Evolutionary conservation across 805 yeast species (phyloP).

Genomic region (Ogataea dorogensis): DNA sequence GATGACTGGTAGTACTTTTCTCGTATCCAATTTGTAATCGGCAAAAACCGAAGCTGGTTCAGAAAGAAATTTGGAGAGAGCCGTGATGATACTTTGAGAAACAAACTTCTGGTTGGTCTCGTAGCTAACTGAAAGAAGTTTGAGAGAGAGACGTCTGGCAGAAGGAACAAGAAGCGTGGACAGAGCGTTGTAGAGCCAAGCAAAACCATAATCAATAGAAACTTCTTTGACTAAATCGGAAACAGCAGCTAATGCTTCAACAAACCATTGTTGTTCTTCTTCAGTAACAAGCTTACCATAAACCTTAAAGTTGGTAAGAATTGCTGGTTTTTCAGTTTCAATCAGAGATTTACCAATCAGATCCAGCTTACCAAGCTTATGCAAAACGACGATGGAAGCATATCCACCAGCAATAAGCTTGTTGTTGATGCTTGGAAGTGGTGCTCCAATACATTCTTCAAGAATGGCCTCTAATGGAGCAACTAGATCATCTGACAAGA

Average conservation of each 20-base stretch:
- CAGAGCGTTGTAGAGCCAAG: slow-evolving; percentile 47
- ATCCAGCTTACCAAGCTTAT: slow-evolving; percentile 26
- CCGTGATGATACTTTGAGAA: slow-evolving; percentile 43
- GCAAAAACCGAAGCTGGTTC: slow-evolving; percentile 16
- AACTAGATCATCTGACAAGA: slow-evolving; percentile 17
- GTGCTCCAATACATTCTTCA: slow-evolving; percentile 48
- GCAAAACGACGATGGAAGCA: slow-evolving; percentile 37
- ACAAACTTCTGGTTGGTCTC: slow-evolving; percentile 37
- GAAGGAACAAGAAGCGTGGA: slow-evolving; percentile 40
- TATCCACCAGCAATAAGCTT: slow-evolving; percentile 55
- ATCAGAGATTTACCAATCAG: slow-evolving; percentile 36
- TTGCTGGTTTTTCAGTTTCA: slow-evolving; percentile 46
- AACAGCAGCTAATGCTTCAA: slow-evolving; percentile 42
- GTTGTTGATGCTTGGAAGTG: slow-evolving; percentile 51
- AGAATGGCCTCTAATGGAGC: slow-evolving; percentile 34
- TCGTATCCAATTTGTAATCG: slow-evolving; percentile 25
- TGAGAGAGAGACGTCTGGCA: slow-evolving; percentile 36
- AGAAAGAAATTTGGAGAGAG: slow-evolving; percentile 36
- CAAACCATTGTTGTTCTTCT: slow-evolving; percentile 53
- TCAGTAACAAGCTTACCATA: slow-evolving; percentile 46
- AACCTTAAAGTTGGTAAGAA: slow-evolving; percentile 46
- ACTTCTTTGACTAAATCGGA: slow-evolving; percentile 21
- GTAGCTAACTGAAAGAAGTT: slow-evolving; percentile 35
- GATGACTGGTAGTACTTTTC: slow-evolving; percentile 37
- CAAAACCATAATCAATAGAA: slow-evolving; percentile 38